A percentile compares a stretch with the other conserved stretches of the same genome.
These are phyloP conservation scores for Saccharomyces hybrid DNA, from an alignment of 1,139 yeast genomes.

Conservation along the genomic window DNA sequence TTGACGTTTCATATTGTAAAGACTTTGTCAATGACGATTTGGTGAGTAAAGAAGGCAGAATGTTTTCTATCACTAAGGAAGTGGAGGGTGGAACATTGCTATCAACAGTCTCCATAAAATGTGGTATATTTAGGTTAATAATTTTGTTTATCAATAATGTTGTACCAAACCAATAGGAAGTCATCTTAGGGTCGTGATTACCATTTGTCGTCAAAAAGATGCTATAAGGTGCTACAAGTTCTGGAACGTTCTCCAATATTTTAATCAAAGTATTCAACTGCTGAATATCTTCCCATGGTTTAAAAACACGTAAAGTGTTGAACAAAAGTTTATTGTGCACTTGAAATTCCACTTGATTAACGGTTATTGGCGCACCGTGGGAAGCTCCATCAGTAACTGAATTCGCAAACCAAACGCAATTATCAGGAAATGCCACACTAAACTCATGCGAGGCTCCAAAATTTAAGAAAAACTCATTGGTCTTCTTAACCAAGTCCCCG, in stretches of 20 bases:
- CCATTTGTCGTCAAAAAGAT: conserved; percentile 51
- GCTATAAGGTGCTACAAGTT: conserved; percentile 67
- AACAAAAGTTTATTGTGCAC: conserved; percentile 62
- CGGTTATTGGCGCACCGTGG: conserved; percentile 24
- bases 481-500: conserved; percentile 32
- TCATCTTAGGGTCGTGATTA: conserved; percentile 59
- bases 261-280: conserved; percentile 51
- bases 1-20: conserved; percentile 43
- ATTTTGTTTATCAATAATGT: conserved; percentile 55
- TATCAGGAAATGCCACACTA: conserved; percentile 60
- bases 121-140: conserved; percentile 48
- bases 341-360: conserved; percentile 46
- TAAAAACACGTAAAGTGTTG: conserved; percentile 54
- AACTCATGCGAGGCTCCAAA: conserved; percentile 44
- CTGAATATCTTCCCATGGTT: conserved; percentile 70
- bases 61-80: conserved; percentile 41
- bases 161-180: conserved; percentile 79
- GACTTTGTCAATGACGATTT: conserved; percentile 52
- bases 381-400: conserved; percentile 19
- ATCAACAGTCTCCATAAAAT: conserved; percentile 24
- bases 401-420: conserved; percentile 46
- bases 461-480: conserved; percentile 45
- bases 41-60: conserved; percentile 63
- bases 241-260: conserved; percentile 53
- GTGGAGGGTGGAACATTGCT: conserved; percentile 29